Evolutionary conservation across 2,329 filamentous ascomycete species (phyloP).

Genomic region (Ceratocystis destructans): DNA sequence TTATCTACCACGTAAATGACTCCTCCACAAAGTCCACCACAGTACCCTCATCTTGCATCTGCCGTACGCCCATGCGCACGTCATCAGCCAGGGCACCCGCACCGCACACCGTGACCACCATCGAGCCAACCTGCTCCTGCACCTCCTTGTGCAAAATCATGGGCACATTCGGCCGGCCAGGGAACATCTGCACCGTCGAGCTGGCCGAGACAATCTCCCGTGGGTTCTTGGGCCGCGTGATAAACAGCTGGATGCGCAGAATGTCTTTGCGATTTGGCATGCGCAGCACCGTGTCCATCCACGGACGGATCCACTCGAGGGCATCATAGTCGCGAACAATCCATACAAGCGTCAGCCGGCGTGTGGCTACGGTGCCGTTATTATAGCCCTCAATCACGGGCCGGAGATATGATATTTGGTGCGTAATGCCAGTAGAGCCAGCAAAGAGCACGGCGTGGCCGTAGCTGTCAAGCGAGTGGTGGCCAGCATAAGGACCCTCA

Average conservation of each 20-base stretch:
- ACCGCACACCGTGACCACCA: constrained; percentile 73
- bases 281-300: constrained; percentile 59
- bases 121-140: constrained; percentile 68
- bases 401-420: constrained; percentile 78
- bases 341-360: constrained; percentile 76
- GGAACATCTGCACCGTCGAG: constrained; percentile 77
- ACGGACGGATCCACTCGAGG: constrained; percentile 85
- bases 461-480: constrained; percentile 80
- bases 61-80: constrained; percentile 53
- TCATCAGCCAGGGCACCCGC: constrained; percentile 64
- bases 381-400: constrained; percentile 59
- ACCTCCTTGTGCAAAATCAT: constrained; percentile 72
- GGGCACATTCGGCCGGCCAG: constrained; percentile 71
- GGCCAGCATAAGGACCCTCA: constrained; percentile 79
- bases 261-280: constrained; percentile 72
- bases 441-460: constrained; percentile 84
- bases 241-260: constrained; percentile 74
- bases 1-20: constrained; percentile 50
- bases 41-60: constrained; percentile 43
- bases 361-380: constrained; percentile 60
- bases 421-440: constrained; percentile 86
- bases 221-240: constrained; percentile 75
- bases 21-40: constrained; percentile 67
- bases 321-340: constrained; percentile 80
- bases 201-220: constrained; percentile 66